These are phyloP conservation scores for Flagelloscypha sp. DNA, from an alignment of 768 basidiomycete genomes.

Conservation along the genomic window DNA sequence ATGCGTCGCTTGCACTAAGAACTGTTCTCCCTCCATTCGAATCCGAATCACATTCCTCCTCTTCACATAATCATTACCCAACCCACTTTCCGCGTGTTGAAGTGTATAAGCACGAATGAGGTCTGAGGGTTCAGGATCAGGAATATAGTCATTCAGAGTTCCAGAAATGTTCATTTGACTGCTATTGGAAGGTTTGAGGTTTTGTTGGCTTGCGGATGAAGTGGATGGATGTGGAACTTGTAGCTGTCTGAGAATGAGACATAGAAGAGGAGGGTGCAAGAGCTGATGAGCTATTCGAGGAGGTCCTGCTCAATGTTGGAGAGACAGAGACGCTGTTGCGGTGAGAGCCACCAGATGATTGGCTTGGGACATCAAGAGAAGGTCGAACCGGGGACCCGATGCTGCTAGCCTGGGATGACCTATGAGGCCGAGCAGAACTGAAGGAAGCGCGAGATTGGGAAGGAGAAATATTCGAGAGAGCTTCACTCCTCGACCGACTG, in stretches of 20 bases:
- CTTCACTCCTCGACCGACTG: too few relatives aligned
- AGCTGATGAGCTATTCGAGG: too few relatives aligned
- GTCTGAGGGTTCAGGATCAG: constrained; percentile 40
- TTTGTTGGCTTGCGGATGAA: not conserved
- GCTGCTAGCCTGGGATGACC: too few relatives aligned
- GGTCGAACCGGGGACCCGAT: too few relatives aligned
- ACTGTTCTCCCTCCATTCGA: constrained; percentile 91
- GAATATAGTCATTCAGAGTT: constrained; percentile 20
- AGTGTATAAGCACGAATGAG: constrained; percentile 70
- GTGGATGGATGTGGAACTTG: not conserved
- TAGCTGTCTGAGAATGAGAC: not conserved
- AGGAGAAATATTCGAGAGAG: too few relatives aligned
- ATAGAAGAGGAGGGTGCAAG: not conserved
- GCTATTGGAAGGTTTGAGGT: not conserved
- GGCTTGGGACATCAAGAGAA: too few relatives aligned
- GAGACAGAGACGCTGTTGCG: too few relatives aligned
- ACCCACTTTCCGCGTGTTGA: constrained; percentile 86
- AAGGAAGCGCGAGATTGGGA: too few relatives aligned
- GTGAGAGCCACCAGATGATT: too few relatives aligned
- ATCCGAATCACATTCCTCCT: constrained; percentile 90
- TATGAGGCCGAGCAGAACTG: too few relatives aligned
- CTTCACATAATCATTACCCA: constrained; percentile 93
- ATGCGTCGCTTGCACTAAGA: constrained; percentile 82
- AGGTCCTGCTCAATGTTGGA: too few relatives aligned
- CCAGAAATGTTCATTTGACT: too few relatives aligned